Evolutionary conservation across 768 basidiomycete genomes (phyloP), one percentile per base, ranked within the genome.

Genomic region (Gymnopilus junonius): DNA sequence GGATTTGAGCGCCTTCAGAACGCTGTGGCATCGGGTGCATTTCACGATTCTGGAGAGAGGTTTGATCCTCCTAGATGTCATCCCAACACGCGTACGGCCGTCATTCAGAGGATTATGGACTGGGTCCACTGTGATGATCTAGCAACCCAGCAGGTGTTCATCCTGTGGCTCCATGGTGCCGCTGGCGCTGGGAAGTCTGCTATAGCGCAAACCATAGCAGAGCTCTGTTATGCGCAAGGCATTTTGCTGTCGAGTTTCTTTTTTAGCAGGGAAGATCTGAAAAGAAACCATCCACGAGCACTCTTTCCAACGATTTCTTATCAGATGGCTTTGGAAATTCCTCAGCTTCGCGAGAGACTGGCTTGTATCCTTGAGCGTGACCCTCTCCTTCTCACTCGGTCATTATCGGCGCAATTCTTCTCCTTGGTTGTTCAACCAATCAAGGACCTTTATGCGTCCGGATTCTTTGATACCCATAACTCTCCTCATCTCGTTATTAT

Each of bases 121-220:
- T 67, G 63, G 66, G 29, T 62, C 15, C 17, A 31, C 5, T 8
- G 51, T 8, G 8, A 21, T 17, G 45, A 46, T 25, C 20, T n/a
- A 7, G 10, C 21, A 0, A 23, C 27, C 11, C n/a, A 14, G 14
- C 37, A 10, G 21, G 23, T 21, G 8, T 32, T 53, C 4, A 7
- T 63, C 15, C 32, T 70, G 29, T 70, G 72, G 69, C 51, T 73
- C 21, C 54, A 65, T 35, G 73, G 67, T 14, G 55, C 70, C 40
- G 72, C 68, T 10, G 74, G 74, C 3, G 65, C 67, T 15, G 73
- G 73, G 3, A 75, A 75, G 58, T 70, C 73, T 3, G 69, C 73
- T 4, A 66, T 75, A 12, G 67, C 68, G 8, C 71, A 68, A 32
- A 71, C 70, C 11, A 66, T 71, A 14, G 70, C 73, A 20, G 62